Conservation (phyloP, 2,329 filamentous ascomycete species). For the Fusarium gaditjirri region DNA sequence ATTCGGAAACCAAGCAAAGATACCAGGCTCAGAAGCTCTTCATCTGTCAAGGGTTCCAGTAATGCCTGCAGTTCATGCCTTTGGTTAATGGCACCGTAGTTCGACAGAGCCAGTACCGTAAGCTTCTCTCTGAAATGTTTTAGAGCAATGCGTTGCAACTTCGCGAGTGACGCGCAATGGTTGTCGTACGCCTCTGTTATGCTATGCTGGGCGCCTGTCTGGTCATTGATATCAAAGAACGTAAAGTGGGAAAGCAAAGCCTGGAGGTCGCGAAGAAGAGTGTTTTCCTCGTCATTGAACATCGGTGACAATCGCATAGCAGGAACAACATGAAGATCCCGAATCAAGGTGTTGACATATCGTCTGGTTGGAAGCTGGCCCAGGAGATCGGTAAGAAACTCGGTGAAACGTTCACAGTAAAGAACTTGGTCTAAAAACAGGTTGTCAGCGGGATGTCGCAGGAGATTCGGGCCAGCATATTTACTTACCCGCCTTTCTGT, state of each 20-base stretch:
- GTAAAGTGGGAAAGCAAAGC: constrained; percentile 87
- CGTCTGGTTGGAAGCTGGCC: constrained; percentile 93
- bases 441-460: constrained; percentile 27
- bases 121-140: constrained; percentile 90
- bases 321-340: constrained; percentile 85
- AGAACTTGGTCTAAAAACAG: constrained; percentile 67
- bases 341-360: constrained; percentile 89
- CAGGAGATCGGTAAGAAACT: constrained; percentile 89
- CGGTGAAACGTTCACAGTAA: constrained; percentile 94
- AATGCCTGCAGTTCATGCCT: constrained; percentile 81
- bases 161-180: constrained; percentile 81
- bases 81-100: constrained; percentile 88
- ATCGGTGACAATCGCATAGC: constrained; percentile 82
- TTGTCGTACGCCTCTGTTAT: constrained; percentile 79
- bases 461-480: background rate
- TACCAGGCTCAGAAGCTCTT: constrained; percentile 77
- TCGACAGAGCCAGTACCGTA: constrained; percentile 89
- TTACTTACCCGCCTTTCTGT: constrained; percentile 57
- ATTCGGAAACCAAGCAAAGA: constrained; percentile 80
- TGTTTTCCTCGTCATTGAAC: constrained; percentile 78
- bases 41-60: constrained; percentile 76
- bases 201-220: constrained; percentile 81
- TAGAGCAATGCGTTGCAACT: constrained; percentile 80
- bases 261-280: constrained; percentile 82
- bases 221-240: constrained; percentile 90